phyloP scores from a whole-genome alignment of 345 rosid genomes.

The Acer campestre region DNA sequence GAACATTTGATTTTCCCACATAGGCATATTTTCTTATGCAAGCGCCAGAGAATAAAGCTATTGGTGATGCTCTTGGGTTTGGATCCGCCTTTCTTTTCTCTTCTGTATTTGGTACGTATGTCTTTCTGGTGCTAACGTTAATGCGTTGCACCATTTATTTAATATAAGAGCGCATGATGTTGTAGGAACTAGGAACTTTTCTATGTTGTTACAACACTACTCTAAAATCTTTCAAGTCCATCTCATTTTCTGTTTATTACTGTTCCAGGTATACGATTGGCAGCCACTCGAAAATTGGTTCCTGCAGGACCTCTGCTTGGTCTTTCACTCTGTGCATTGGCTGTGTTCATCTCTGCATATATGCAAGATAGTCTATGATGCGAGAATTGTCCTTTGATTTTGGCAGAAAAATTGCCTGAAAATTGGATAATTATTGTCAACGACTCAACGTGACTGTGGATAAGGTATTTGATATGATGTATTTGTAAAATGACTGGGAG shows the following conservation, averaged over 20 bases:
- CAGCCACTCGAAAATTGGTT: constrained; percentile 55
- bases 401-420: background rate
- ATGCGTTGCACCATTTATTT: background rate
- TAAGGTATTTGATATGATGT: background rate
- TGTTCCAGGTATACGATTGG: constrained; percentile 70
- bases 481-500: background rate
- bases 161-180: background rate
- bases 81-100: constrained; percentile 80
- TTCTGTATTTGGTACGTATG: constrained; percentile 72
- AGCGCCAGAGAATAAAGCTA: constrained; percentile 64
- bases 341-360: constrained; percentile 61
- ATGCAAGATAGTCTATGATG: constrained; percentile 45
- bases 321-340: constrained; percentile 56
- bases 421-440: background rate
- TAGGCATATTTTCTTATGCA: constrained; percentile 74
- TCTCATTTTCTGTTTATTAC: constrained; percentile 2
- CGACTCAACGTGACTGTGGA: too few species aligned
- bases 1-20: constrained; percentile 11
- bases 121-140: background rate
- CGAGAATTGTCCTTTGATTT: background rate
- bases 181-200: background rate
- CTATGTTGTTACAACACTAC: constrained; percentile 3
- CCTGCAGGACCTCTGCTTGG: constrained; percentile 75
- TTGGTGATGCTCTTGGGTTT: constrained; percentile 77
- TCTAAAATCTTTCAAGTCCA: constrained; percentile 9